Conservation (phyloP, 176 grass and related monocot species). For the Bothriochloa decipiens region DNA sequence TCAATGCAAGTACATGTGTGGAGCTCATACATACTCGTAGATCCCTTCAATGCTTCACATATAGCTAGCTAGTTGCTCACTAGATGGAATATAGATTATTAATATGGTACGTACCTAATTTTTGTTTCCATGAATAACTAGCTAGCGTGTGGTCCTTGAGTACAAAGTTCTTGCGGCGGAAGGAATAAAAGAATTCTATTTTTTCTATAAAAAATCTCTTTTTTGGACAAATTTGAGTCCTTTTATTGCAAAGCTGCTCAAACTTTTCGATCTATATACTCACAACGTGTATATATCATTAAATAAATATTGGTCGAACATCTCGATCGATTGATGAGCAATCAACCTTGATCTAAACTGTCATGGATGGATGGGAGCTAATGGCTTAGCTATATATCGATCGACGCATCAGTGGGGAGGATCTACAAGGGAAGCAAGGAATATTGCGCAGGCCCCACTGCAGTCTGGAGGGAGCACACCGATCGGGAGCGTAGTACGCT, state of each 20-base stretch:
- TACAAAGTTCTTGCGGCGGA: background rate
- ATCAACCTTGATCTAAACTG: slow-evolving; percentile 33
- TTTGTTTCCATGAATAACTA: background rate
- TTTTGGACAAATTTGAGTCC: background rate
- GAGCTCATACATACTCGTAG: background rate
- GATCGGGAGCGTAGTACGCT: background rate
- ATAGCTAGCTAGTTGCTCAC: background rate
- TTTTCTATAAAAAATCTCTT: background rate
- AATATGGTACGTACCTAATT: background rate
- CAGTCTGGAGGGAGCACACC: background rate
- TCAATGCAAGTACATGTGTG: background rate
- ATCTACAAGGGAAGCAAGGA: background rate
- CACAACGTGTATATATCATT: background rate
- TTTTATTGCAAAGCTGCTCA: background rate
- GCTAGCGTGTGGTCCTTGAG: background rate
- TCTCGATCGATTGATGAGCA: slow-evolving; percentile 30
- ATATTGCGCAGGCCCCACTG: slow-evolving; percentile 10
- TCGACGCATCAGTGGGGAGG: background rate
- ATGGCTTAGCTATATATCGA: background rate
- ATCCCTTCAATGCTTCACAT: slow-evolving; percentile 14
- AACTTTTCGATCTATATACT: background rate
- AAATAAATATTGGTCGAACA: background rate
- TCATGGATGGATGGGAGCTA: slow-evolving; percentile 12
- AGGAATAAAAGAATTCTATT: background rate
- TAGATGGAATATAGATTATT: background rate